Evolutionary conservation across 306 rosid genomes (phyloP).

Genomic region (Prunus davidiana): DNA sequence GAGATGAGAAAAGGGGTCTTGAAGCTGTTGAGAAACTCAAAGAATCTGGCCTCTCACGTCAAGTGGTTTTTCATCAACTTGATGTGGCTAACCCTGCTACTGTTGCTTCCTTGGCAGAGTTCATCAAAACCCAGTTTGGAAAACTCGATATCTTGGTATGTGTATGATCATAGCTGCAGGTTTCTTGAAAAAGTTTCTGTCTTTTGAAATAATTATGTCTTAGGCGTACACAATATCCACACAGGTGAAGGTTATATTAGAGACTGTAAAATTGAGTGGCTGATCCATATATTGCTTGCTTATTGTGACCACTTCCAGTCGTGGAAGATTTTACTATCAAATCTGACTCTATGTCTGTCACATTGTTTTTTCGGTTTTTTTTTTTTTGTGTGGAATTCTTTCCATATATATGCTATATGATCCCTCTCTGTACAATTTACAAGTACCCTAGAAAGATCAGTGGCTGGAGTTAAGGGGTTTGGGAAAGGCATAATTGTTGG

Average conservation of each 20-base stretch:
- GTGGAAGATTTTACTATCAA: neutral
- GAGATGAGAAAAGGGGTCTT: slow-evolving; percentile 26
- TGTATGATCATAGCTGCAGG: slow-evolving; percentile 10
- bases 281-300: neutral
- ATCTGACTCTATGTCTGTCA: neutral
- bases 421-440: too few species aligned
- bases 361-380: too few species aligned
- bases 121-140: slow-evolving; percentile 23
- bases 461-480: neutral
- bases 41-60: slow-evolving; percentile 10
- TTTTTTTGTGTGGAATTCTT: too few species aligned
- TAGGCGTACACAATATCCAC: too few species aligned
- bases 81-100: slow-evolving; percentile 31
- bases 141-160: slow-evolving; percentile 35
- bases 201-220: too few species aligned
- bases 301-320: neutral
- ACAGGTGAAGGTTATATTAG: neutral
- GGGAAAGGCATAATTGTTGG: neutral
- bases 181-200: too few species aligned
- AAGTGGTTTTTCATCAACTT: slow-evolving; percentile 31
- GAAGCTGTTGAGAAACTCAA: slow-evolving; percentile 26
- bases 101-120: slow-evolving; percentile 17
- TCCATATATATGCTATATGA: too few species aligned
- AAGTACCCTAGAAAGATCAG: too few species aligned
- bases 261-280: neutral